phyloP scores from a whole-genome alignment of 2,329 filamentous ascomycete genomes.

The Pezicula rhizophila region DNA sequence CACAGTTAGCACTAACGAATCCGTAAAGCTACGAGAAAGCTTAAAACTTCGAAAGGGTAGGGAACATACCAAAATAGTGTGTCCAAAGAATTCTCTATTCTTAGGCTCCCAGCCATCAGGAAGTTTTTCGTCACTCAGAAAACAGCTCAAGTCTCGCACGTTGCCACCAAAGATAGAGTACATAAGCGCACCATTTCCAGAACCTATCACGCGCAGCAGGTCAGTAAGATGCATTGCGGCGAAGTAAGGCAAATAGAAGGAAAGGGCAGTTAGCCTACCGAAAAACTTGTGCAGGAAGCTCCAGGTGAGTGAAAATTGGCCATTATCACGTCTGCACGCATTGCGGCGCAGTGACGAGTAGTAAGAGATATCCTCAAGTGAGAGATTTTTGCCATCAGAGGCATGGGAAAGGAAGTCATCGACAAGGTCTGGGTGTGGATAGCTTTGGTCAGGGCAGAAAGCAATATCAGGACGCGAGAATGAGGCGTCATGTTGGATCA shows the following conservation, averaged over 20 bases:
- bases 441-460: background rate
- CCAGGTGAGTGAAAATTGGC: background rate
- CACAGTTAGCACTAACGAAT: background rate
- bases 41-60: background rate
- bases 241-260: background rate
- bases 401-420: background rate
- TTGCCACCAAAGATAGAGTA: background rate
- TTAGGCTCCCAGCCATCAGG: background rate
- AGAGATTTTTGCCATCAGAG: background rate
- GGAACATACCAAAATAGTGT: background rate
- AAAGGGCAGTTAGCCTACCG: background rate
- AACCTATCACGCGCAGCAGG: background rate
- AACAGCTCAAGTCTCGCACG: background rate
- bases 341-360: background rate
- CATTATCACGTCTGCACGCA: background rate
- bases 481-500: background rate
- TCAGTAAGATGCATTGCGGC: background rate
- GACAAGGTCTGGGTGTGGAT: background rate
- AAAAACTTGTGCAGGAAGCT: background rate
- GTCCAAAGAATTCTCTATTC: background rate
- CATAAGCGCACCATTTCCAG: background rate
- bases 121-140: background rate
- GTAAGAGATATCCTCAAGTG: background rate
- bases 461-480: constrained; percentile 1
- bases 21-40: background rate